Evolutionary conservation across 371 early-diverging fungal species (phyloP).

Genomic region (Mortierella sp.): DNA sequence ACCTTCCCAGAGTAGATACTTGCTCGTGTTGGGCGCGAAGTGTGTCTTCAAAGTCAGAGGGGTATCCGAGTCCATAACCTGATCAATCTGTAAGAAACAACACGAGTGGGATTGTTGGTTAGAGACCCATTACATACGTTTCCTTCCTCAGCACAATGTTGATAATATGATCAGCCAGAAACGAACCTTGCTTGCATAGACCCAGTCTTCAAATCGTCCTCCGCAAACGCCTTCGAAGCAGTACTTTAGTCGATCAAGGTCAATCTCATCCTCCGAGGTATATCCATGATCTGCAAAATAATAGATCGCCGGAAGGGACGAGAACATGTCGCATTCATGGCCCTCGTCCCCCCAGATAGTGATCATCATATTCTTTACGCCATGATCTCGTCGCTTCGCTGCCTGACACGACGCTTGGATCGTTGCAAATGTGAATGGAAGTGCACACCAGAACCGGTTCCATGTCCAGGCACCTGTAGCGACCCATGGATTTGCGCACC

Average conservation of each 20-base stretch:
- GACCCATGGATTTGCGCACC: conserved; percentile 83
- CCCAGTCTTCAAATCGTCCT: conserved; percentile 79
- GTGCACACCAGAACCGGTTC: conserved; percentile 85
- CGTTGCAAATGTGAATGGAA: conserved; percentile 83
- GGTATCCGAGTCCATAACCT: conserved; percentile 58
- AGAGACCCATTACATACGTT: no score
- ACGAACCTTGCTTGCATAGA: conserved; percentile 67
- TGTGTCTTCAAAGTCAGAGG: conserved; percentile 62
- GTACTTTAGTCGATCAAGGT: conserved; percentile 62
- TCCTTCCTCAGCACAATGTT: no score
- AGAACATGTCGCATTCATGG: conserved; percentile 88
- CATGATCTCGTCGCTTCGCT: conserved; percentile 65
- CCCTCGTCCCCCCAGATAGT: conserved; percentile 94
- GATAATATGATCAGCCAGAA: no score
- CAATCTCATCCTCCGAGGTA: conserved; percentile 68
- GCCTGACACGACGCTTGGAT: conserved; percentile 80
- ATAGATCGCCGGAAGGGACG: conserved; percentile 78
- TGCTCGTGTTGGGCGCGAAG: conserved; percentile 80
- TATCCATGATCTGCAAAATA: conserved; percentile 84
- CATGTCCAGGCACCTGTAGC: conserved; percentile 85
- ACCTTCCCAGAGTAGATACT: conserved; percentile 90
- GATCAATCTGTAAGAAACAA: conserved; percentile 59
- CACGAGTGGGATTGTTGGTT: neutral
- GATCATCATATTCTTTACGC: conserved; percentile 79
- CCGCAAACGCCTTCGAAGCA: conserved; percentile 86